phyloP scores from a whole-genome alignment of 495 filamentous ascomycete species.

The Podospora sp. region DNA sequence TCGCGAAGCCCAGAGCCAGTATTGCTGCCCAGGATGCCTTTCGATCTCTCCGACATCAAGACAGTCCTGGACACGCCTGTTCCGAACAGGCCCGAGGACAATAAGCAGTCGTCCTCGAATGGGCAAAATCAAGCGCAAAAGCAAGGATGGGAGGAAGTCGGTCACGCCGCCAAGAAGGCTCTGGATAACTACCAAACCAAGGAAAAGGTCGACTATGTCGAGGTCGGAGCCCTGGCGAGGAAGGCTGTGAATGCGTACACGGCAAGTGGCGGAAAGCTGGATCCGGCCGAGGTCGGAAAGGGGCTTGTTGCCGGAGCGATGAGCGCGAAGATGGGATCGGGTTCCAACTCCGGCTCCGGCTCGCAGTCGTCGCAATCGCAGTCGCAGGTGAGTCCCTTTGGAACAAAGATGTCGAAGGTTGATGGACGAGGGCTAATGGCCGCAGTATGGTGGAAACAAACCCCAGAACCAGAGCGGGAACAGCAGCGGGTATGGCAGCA shows the following conservation, averaged over 20 bases:
- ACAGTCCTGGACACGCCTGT: background rate
- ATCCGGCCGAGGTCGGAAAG: conserved; percentile 21
- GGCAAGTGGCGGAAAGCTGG: conserved; percentile 18
- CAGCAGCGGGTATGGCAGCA: conserved; percentile 11
- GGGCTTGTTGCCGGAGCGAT: conserved; percentile 13
- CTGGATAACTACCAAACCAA: conserved; percentile 14
- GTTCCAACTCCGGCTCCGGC: too few relatives aligned
- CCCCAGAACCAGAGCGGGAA: background rate
- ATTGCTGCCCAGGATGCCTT: background rate
- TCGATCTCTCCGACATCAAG: background rate
- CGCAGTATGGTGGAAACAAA: background rate
- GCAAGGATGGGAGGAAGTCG: conserved; percentile 21
- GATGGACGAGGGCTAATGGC: background rate
- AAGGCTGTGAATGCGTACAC: conserved; percentile 24
- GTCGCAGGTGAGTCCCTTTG: background rate
- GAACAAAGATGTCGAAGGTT: background rate
- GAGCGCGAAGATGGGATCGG: background rate
- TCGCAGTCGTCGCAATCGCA: background rate
- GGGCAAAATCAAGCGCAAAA: background rate
- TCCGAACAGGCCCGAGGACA: background rate
- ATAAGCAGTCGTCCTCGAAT: background rate
- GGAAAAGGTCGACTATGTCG: conserved; percentile 20
- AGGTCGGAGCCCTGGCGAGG: conserved; percentile 24
- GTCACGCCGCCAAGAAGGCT: conserved; percentile 22
- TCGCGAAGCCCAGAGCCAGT: background rate